Percentiles rank a stretch among this genome's conserved stretches.
These are phyloP conservation scores for Kodamaea kakaduensis DNA, from an alignment of 805 yeast genomes.

Conservation along the genomic window DNA sequence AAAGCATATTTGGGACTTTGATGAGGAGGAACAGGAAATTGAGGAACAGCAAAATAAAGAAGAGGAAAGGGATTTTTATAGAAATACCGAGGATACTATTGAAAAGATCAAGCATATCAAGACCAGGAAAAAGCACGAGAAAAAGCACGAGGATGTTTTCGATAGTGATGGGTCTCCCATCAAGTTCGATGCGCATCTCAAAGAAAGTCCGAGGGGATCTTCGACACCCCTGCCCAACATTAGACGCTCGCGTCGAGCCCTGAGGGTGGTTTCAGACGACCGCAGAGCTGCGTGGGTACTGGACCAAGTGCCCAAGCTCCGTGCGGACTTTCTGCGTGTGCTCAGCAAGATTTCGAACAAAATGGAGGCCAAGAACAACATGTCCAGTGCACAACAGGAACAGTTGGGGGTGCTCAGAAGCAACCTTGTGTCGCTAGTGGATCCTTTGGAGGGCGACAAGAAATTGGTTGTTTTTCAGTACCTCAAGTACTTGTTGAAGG, in stretches of 20 bases:
- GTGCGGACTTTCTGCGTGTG: conserved; percentile 16
- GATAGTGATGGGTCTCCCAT: too few relatives aligned
- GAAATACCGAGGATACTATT: conserved; percentile 6
- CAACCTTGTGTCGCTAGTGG: conserved; percentile 15
- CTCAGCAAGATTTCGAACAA: conserved; percentile 22
- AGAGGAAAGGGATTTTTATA: conserved; percentile 6
- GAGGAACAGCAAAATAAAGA: too few relatives aligned
- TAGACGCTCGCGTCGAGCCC: neutral
- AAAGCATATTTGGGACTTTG: neutral
- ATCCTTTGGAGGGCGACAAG: conserved; percentile 18
- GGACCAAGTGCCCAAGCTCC: conserved; percentile 5
- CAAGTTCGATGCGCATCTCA: conserved; percentile 36
- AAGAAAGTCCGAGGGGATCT: conserved; percentile 19
- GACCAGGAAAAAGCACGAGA: too few relatives aligned
- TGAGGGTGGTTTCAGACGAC: neutral
- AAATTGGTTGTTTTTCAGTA: conserved; percentile 36
- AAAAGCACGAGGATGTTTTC: too few relatives aligned
- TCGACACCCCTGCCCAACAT: conserved; percentile 17
- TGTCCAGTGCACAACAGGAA: conserved; percentile 32
- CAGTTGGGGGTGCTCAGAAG: conserved; percentile 20
- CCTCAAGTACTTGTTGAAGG: conserved; percentile 37
- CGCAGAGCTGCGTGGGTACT: neutral
- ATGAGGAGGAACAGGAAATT: conserved; percentile 9
- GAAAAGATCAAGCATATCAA: too few relatives aligned
- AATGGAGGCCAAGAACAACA: conserved; percentile 27